Conservation (phyloP, 2,329 filamentous ascomycete species). For the Sarocladium strictum region DNA sequence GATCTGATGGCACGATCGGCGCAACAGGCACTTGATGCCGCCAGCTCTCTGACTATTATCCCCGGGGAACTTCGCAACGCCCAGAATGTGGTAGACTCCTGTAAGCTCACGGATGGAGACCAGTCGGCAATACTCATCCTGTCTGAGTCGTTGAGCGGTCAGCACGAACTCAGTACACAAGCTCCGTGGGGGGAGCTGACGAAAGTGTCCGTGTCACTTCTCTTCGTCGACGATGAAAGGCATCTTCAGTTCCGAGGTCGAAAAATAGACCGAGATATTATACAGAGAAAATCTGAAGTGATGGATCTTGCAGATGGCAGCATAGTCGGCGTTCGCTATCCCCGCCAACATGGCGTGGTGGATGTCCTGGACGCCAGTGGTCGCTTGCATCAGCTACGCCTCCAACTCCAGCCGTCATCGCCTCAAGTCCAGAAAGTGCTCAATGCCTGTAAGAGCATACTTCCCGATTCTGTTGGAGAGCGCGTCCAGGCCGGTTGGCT, state of each 20-base stretch:
- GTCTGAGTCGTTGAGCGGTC: constrained; percentile 57
- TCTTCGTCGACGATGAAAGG: constrained; percentile 54
- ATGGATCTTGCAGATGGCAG: constrained; percentile 41
- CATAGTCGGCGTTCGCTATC: constrained; percentile 50
- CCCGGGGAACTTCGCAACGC: constrained; percentile 50
- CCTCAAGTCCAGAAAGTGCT: constrained; percentile 57
- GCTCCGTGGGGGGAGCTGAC: constrained; percentile 69
- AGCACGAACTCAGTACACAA: constrained; percentile 63
- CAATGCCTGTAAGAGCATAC: constrained; percentile 55
- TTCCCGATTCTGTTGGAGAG: constrained; percentile 53
- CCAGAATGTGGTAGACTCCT: constrained; percentile 66
- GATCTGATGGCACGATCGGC: neutral
- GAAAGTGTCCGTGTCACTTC: constrained; percentile 56
- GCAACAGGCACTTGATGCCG: neutral
- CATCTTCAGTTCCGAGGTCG: constrained; percentile 52
- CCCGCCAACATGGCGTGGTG: constrained; percentile 53
- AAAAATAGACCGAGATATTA: constrained; percentile 45
- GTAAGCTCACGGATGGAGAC: constrained; percentile 61
- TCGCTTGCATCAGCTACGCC: constrained; percentile 58
- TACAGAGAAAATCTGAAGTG: constrained; percentile 37
- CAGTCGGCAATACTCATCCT: constrained; percentile 65
- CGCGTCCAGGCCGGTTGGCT: constrained; percentile 66
- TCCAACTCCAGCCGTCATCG: constrained; percentile 60
- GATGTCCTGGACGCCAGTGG: constrained; percentile 60
- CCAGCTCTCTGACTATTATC: constrained; percentile 12